phyloP scores from a whole-genome alignment of 2,329 filamentous ascomycete genomes.

The Onygena corvina region DNA sequence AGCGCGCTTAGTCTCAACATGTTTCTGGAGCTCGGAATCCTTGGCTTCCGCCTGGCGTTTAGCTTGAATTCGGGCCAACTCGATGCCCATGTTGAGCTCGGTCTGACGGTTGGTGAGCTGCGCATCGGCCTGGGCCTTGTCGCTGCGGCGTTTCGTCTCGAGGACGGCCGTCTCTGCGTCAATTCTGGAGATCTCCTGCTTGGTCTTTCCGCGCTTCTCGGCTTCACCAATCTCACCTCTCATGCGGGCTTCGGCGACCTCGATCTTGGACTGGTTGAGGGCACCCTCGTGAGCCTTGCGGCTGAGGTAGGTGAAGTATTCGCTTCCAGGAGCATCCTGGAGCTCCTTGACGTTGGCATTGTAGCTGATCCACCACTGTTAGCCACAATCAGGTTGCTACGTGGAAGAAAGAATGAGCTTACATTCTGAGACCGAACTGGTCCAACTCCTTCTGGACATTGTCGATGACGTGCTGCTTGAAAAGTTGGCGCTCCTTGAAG shows the following conservation, averaged over 20 bases:
- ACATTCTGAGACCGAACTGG: slow-evolving; percentile 67
- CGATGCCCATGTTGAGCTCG: slow-evolving; percentile 58
- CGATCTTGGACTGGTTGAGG: slow-evolving; percentile 61
- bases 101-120: slow-evolving; percentile 62
- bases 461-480: slow-evolving; percentile 61
- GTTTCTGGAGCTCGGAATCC: slow-evolving; percentile 68
- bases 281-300: slow-evolving; percentile 78
- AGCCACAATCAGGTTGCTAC: neutral
- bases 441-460: slow-evolving; percentile 69
- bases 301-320: slow-evolving; percentile 70
- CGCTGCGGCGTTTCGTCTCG: slow-evolving; percentile 72
- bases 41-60: slow-evolving; percentile 58
- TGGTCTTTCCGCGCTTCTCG: slow-evolving; percentile 64
- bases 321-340: slow-evolving; percentile 67
- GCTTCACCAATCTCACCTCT: slow-evolving; percentile 55
- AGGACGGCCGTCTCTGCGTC: slow-evolving; percentile 72
- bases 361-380: slow-evolving; percentile 37
- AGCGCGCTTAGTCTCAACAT: slow-evolving; percentile 65
- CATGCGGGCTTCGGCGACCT: slow-evolving; percentile 48
- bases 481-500: slow-evolving; percentile 63
- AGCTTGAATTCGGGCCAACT: slow-evolving; percentile 63
- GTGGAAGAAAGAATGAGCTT: slow-evolving; percentile 18
- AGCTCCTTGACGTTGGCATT: slow-evolving; percentile 76
- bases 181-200: slow-evolving; percentile 79
- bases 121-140: slow-evolving; percentile 67